phyloP scores from a whole-genome alignment of 768 basidiomycete species.

The Baorangia bicolor region DNA sequence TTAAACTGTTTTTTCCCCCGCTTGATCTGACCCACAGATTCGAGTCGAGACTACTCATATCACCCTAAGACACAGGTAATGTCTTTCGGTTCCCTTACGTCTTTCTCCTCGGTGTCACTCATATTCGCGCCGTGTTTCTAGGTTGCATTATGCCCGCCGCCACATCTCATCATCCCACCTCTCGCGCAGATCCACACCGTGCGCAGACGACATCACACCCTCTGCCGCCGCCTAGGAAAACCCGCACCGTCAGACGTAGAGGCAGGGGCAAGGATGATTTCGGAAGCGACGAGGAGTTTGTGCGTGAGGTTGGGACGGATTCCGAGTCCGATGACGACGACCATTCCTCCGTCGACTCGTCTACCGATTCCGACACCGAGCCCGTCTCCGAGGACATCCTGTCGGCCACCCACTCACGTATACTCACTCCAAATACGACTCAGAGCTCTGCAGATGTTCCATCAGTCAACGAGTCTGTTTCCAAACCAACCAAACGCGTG shows the following conservation, averaged over 20 bases:
- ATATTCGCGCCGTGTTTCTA: slow-evolving; percentile 6
- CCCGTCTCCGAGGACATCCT: slow-evolving; percentile 63
- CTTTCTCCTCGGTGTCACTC: slow-evolving; percentile 19
- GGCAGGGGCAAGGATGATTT: slow-evolving; percentile 57
- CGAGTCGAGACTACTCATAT: slow-evolving; percentile 26
- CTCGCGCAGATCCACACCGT: slow-evolving; percentile 31
- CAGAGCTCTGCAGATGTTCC: slow-evolving; percentile 52
- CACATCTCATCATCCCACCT: slow-evolving; percentile 35
- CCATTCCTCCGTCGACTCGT: slow-evolving; percentile 56
- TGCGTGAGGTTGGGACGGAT: slow-evolving; percentile 68
- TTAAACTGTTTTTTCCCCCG: slow-evolving; percentile 19
- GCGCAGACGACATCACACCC: slow-evolving; percentile 33
- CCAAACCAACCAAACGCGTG: slow-evolving; percentile 25
- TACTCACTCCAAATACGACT: slow-evolving; percentile 67
- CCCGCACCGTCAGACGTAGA: slow-evolving; percentile 54
- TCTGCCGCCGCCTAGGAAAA: slow-evolving; percentile 34
- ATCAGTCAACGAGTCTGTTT: slow-evolving; percentile 22
- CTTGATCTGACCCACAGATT: slow-evolving; percentile 26
- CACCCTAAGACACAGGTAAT: slow-evolving; percentile 36
- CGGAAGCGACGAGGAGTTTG: slow-evolving; percentile 77
- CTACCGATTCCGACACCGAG: slow-evolving; percentile 70
- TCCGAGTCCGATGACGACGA: slow-evolving; percentile 65
- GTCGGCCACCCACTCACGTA: slow-evolving; percentile 48
- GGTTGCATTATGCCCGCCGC: slow-evolving; percentile 47
- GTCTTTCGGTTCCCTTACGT: slow-evolving; percentile 22